phyloP scores from a whole-genome alignment of 2,329 filamentous ascomycete species.

The Calonectria pteridis region DNA sequence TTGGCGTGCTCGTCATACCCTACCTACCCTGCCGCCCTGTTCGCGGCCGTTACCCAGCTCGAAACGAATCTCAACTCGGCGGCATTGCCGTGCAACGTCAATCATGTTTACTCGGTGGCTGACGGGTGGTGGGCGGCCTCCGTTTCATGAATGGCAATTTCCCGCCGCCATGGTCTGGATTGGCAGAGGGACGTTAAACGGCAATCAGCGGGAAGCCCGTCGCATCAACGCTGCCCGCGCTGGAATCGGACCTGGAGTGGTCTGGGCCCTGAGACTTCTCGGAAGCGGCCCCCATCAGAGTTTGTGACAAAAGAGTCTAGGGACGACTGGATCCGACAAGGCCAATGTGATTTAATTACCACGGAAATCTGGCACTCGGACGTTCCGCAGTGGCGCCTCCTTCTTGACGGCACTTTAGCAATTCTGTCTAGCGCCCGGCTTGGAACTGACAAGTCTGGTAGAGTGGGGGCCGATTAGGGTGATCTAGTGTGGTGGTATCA shows the following conservation, averaged over 20 bases:
- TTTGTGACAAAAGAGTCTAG: background rate
- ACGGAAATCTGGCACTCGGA: background rate
- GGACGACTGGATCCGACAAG: background rate
- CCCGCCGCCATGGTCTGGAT: background rate
- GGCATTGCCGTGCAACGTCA: conserved; percentile 3
- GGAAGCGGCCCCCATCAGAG: background rate
- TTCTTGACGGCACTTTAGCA: conserved; percentile 9
- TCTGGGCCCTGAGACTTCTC: conserved; percentile 11
- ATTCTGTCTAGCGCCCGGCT: conserved; percentile 22
- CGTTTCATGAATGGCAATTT: background rate
- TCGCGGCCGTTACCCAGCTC: conserved; percentile 1
- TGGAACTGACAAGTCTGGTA: conserved; percentile 1
- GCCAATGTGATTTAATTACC: background rate
- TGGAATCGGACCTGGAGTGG: background rate
- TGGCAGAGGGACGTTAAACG: background rate
- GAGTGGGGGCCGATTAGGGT: conserved; percentile 22
- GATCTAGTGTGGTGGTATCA: conserved; percentile 21
- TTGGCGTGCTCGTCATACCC: conserved; percentile 17
- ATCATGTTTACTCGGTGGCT: conserved; percentile 1
- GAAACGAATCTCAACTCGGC: background rate
- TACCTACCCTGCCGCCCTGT: background rate
- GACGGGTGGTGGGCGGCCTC: conserved; percentile 1
- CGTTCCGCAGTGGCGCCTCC: conserved; percentile 2
- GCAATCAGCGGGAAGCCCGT: background rate
- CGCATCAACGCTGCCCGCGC: background rate